Conservation (phyloP, 2,329 filamentous ascomycete genomes). For the Diaporthe vexans region DNA sequence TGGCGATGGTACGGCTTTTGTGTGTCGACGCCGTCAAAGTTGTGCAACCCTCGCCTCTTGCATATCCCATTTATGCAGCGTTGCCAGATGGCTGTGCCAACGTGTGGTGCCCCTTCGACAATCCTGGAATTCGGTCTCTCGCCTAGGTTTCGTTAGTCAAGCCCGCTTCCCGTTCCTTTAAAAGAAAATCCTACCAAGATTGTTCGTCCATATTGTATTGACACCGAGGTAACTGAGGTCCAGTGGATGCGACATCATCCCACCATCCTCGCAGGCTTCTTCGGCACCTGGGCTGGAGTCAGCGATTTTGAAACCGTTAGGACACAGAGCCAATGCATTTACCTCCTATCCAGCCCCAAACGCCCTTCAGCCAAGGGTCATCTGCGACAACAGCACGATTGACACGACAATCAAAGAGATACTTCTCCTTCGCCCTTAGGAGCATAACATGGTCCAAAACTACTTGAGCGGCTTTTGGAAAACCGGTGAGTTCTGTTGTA, state of each 20-base stretch:
- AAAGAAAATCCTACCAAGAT: slow-evolving; percentile 66
- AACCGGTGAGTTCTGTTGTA: slow-evolving; percentile 59
- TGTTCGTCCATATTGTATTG: slow-evolving; percentile 78
- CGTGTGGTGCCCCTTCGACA: slow-evolving; percentile 58
- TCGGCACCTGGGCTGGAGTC: slow-evolving; percentile 66
- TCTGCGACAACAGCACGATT: slow-evolving; percentile 79
- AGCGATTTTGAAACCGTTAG: slow-evolving; percentile 36
- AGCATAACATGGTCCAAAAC: slow-evolving; percentile 71
- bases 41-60: slow-evolving; percentile 71
- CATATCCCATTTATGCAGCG: slow-evolving; percentile 74
- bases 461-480: slow-evolving; percentile 65
- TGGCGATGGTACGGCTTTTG: slow-evolving; percentile 78
- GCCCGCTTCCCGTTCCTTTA: slow-evolving; percentile 35
- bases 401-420: slow-evolving; percentile 73
- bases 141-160: slow-evolving; percentile 28
- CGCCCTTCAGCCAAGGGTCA: slow-evolving; percentile 80
- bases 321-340: slow-evolving; percentile 47
- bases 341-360: slow-evolving; percentile 85
- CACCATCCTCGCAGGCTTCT: slow-evolving; percentile 73
- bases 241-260: slow-evolving; percentile 77
- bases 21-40: slow-evolving; percentile 74
- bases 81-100: slow-evolving; percentile 70
- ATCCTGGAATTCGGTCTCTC: slow-evolving; percentile 53
- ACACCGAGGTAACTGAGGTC: slow-evolving; percentile 85
- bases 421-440: slow-evolving; percentile 71